Percentiles rank a stretch among this genome's conserved stretches.
These are phyloP conservation scores for Pseudozyma tsukubaensis DNA, from an alignment of 1,284 basidiomycete genomes.

Conservation along the genomic window DNA sequence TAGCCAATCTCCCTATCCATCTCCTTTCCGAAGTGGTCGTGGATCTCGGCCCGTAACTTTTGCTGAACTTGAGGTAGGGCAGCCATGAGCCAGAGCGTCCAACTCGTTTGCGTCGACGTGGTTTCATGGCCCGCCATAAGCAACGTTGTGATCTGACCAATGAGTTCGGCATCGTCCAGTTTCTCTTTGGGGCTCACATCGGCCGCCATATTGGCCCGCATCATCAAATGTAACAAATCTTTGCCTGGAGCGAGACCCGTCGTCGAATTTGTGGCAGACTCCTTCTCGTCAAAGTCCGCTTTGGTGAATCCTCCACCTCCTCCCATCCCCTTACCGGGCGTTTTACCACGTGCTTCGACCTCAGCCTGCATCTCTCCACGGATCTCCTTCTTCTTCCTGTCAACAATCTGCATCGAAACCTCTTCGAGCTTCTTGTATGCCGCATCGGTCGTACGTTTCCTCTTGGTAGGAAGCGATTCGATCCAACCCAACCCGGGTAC, in stretches of 20 bases:
- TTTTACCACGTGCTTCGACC: conserved; percentile 9
- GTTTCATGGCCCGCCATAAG: conserved; percentile 67
- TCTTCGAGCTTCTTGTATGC: conserved; percentile 45
- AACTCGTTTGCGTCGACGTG: conserved; percentile 59
- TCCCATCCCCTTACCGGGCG: no score
- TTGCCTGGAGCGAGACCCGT: conserved; percentile 29
- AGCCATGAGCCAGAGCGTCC: conserved; percentile 59
- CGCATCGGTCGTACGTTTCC: conserved; percentile 34
- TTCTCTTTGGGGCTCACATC: conserved; percentile 49
- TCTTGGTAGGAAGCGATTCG: conserved; percentile 51
- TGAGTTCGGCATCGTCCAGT: conserved; percentile 58
- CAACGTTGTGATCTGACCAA: conserved; percentile 62
- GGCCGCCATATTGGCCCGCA: conserved; percentile 62
- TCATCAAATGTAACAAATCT: conserved; percentile 62
- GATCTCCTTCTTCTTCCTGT: conserved; percentile 52
- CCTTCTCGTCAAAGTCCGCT: conserved; percentile 52
- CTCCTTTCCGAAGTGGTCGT: conserved; percentile 34
- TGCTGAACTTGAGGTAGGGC: conserved; percentile 41
- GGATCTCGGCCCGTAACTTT: conserved; percentile 58
- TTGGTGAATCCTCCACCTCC: conserved; percentile 37
- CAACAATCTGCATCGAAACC: conserved; percentile 51
- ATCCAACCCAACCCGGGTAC: conserved; percentile 58
- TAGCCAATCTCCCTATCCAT: conserved; percentile 48
- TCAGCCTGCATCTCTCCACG: conserved; percentile 45
- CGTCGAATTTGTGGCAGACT: conserved; percentile 1